Base-by-base conservation (phyloP, 2,329 filamentous ascomycete genomes). In the Aspergillus brasiliensis region DNA sequence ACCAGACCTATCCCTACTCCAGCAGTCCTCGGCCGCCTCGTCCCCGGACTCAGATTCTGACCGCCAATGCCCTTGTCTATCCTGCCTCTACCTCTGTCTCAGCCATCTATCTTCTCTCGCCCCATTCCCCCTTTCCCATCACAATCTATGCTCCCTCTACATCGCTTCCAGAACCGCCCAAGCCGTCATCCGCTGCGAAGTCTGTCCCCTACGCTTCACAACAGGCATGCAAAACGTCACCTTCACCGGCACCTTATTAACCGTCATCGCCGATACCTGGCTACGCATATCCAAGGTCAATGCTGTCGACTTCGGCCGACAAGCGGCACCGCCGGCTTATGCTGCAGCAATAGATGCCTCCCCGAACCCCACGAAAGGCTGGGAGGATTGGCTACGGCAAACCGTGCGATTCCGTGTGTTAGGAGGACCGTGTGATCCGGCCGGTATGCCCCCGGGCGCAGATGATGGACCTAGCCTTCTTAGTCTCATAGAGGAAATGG, bases 151-250 rank as follows among this genome's bases (percentile, higher is more conserved):
- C 53, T 79, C 79, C 1, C 65, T 81, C 17, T 76, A 75, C 51
- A 77, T 74, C n/a, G 76, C 76, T 15, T 72, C 78, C 25, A 71
- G 72, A 57, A 81, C 77, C 8, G 77, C 77, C 13, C 71, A 71
- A 28, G 65, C 71, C 19, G 77, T 80, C 13, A 74, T 81, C 25
- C 77, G 76, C 62, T 81, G 79, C 61, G 65, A 70, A 46, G 64
- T 72, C 17, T 81, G 79, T 59, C 78, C 78, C 1, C 71, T 73
- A 38, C 71, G 67, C 34, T 80, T 80, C 58, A 72, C 76, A 34
- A 76, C 77, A 1, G 73, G 74, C 6, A 65, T 78, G 23, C 79
- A 81, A 60, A 81, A 81, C 55, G 73, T 81, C 47, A 80, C 80
- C 77, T 73, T 81, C 51, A 73, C 75, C n/a, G 75, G 75, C 11